Evolutionary conservation across 345 rosid species (phyloP).

Genomic region (Citrus sinensis): DNA sequence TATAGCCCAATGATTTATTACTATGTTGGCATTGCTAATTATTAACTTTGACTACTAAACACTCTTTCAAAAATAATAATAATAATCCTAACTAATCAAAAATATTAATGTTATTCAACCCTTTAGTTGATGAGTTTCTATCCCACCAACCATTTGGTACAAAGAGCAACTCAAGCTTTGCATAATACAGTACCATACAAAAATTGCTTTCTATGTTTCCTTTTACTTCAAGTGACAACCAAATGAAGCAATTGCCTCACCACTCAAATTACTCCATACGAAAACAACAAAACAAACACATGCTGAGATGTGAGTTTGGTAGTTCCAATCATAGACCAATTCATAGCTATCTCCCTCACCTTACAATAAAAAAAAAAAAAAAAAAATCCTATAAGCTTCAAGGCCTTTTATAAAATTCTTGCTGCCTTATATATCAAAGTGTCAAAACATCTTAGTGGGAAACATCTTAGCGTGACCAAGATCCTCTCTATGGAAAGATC

Average conservation of each 20-base stretch:
- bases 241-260: constrained; percentile 25
- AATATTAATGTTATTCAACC: constrained; percentile 5
- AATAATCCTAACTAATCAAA: background rate
- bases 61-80: background rate
- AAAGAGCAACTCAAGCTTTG: constrained; percentile 21
- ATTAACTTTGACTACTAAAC: no score
- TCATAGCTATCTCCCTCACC: constrained; percentile 9
- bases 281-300: background rate
- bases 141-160: constrained; percentile 56
- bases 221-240: constrained; percentile 39
- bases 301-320: constrained; percentile 24
- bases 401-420: constrained; percentile 2
- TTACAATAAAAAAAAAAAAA: background rate
- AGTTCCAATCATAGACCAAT: constrained; percentile 23
- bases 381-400: background rate
- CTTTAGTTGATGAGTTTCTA: constrained; percentile 44
- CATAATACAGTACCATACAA: background rate
- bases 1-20: no score
- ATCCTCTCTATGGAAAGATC: constrained; percentile 54
- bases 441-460: background rate
- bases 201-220: constrained; percentile 18
- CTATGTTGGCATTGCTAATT: no score
- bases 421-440: background rate
- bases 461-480: background rate
- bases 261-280: constrained; percentile 1